Evolutionary conservation across 345 rosid genomes (phyloP).

Genomic region (Pistacia atlantica): DNA sequence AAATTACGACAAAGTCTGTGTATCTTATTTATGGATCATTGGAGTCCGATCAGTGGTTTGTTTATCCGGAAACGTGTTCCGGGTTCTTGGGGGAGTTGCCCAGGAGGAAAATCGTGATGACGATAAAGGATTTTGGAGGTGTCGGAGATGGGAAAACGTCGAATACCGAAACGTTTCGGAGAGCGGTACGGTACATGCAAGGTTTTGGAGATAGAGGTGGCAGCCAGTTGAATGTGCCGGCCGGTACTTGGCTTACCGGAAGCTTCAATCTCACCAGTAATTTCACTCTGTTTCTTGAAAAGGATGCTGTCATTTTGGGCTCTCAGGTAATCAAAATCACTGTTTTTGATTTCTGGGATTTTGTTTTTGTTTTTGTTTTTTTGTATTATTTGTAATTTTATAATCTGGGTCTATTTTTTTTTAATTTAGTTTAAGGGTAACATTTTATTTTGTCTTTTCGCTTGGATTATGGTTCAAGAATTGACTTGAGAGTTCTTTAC

Average conservation of each 20-base stretch:
- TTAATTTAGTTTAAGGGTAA: not conserved
- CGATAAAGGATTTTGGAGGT: slow-evolving; percentile 83
- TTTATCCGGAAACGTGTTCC: slow-evolving; percentile 38
- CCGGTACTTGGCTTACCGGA: slow-evolving; percentile 85
- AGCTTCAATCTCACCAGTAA: slow-evolving; percentile 93
- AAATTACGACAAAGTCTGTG: slow-evolving; percentile 51
- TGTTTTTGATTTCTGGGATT: not conserved
- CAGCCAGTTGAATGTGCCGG: slow-evolving; percentile 76
- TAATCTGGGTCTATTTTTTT: not conserved
- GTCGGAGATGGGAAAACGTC: slow-evolving; percentile 82
- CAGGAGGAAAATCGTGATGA: slow-evolving; percentile 59
- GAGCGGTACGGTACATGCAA: slow-evolving; percentile 58
- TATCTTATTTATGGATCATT: slow-evolving; percentile 25
- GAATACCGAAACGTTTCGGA: slow-evolving; percentile 75
- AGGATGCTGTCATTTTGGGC: slow-evolving; percentile 81
- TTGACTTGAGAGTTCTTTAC: not conserved
- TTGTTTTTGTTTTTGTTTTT: too few species aligned
- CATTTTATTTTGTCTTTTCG: not conserved
- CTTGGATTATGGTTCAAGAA: too few species aligned
- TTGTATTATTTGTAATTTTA: not conserved
- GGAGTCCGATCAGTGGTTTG: not conserved
- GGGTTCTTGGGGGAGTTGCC: slow-evolving; percentile 31
- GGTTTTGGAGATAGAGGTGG: slow-evolving; percentile 55
- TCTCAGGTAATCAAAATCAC: slow-evolving; percentile 58
- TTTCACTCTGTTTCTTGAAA: slow-evolving; percentile 85